Percentiles rank a stretch among this genome's conserved stretches.
Evolutionary conservation across 169 alveolate genomes (phyloP).

Genomic region (Eimeria tenella): DNA sequence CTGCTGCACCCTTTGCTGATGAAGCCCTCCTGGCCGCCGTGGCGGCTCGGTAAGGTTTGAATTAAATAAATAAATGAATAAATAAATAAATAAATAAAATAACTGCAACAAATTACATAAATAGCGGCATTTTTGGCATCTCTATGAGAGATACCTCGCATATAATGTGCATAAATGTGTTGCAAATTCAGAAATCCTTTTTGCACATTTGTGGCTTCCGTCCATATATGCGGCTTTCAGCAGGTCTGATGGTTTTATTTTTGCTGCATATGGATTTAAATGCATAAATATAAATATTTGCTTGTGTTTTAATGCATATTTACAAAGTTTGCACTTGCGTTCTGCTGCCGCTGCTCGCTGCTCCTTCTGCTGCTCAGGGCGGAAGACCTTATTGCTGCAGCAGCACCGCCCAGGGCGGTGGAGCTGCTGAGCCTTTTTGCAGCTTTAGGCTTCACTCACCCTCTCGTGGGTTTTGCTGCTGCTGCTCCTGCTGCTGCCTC

Average conservation of each 20-base stretch:
- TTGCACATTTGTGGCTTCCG: too few species aligned
- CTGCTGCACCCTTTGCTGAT: conserved; percentile 33
- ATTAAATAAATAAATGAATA: background rate
- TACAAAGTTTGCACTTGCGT: too few species aligned
- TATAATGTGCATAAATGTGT: too few species aligned
- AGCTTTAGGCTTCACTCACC: background rate
- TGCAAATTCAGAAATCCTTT: too few species aligned
- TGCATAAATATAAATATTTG: too few species aligned
- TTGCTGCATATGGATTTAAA: too few species aligned
- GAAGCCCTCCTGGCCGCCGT: conserved; percentile 13
- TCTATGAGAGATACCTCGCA: too few species aligned
- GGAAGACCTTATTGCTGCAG: background rate
- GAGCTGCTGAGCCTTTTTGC: background rate
- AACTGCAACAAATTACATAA: background rate
- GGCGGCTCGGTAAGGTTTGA: background rate
- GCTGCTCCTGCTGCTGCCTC: background rate
- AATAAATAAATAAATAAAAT: background rate
- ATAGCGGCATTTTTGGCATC: background rate
- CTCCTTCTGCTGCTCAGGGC: background rate
- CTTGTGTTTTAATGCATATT: too few species aligned
- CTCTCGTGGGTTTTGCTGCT: background rate
- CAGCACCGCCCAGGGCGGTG: background rate
- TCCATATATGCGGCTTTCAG: too few species aligned
- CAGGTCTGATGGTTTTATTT: too few species aligned
- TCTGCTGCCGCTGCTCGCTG: too few species aligned